Percentiles rank a stretch among this genome's conserved stretches.
These are phyloP conservation scores for Leccinum proliferum DNA, from an alignment of 1,284 basidiomycete genomes.

Conservation along the genomic window DNA sequence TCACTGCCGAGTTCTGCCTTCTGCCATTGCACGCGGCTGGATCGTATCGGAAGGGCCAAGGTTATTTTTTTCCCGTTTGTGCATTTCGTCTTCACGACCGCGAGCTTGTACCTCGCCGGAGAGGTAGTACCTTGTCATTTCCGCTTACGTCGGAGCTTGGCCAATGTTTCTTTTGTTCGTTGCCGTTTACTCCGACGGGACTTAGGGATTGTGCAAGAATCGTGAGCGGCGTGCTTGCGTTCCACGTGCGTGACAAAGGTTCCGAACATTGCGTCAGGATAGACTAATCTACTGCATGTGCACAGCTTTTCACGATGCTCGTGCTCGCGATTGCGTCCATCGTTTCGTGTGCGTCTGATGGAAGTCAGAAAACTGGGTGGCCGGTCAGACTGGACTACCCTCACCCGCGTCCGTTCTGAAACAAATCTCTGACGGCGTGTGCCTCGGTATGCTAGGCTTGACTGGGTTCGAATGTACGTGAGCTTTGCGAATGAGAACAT, in stretches of 20 bases:
- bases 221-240: constrained; percentile 48
- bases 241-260: constrained; percentile 44
- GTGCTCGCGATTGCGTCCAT: constrained; percentile 43
- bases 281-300: not conserved
- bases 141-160: constrained; percentile 44
- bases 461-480: constrained; percentile 63
- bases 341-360: constrained; percentile 47
- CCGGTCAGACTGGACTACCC: constrained; percentile 27
- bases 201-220: constrained; percentile 57
- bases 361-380: constrained; percentile 52
- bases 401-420: constrained; percentile 31
- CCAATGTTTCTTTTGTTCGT: constrained; percentile 49
- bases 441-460: constrained; percentile 62
- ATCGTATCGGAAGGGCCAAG: no score
- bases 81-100: constrained; percentile 36
- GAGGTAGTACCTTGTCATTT: constrained; percentile 45
- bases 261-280: not conserved
- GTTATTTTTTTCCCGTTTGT: no score
- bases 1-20: no score
- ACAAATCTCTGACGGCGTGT: constrained; percentile 58
- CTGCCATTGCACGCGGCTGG: no score
- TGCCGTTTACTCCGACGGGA: constrained; percentile 48
- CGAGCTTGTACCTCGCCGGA: constrained; percentile 57
- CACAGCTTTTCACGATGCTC: constrained; percentile 49
- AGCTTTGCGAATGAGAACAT: not conserved